Conservation (phyloP, 2,329 filamentous ascomycete species). For the Alternaria longipes region DNA sequence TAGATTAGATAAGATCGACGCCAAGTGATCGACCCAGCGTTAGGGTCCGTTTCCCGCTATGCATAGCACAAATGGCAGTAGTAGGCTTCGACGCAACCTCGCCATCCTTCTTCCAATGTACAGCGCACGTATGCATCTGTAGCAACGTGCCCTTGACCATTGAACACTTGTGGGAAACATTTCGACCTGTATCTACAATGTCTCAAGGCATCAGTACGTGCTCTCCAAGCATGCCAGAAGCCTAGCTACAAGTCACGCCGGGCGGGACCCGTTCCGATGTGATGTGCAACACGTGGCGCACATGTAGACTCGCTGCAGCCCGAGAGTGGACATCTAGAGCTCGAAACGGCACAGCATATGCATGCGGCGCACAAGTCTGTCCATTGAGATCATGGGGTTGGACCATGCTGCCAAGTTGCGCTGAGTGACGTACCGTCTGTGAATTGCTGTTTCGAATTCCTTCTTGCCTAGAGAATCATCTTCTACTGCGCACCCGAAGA, state of each 20-base stretch:
- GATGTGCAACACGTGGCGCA: constrained; percentile 19
- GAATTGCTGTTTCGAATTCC: constrained; percentile 3
- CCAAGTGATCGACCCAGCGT: constrained; percentile 37
- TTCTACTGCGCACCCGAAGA: background rate
- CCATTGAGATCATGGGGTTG: constrained; percentile 21
- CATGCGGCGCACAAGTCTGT: constrained; percentile 17
- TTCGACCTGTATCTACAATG: background rate
- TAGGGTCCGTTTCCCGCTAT: constrained; percentile 21
- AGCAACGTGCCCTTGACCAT: background rate
- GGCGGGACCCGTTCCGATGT: constrained; percentile 9
- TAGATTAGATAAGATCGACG: constrained; percentile 24
- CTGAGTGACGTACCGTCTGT: constrained; percentile 23
- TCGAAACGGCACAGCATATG: constrained; percentile 21
- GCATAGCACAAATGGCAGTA: background rate
- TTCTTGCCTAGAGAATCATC: background rate
- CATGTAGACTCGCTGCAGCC: constrained; percentile 10
- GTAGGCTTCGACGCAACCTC: background rate
- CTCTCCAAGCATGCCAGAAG: background rate
- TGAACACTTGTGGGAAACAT: background rate
- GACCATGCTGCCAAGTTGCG: constrained; percentile 27
- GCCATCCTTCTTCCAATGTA: background rate
- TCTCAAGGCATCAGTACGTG: background rate
- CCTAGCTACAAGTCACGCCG: background rate
- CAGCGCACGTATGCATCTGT: background rate
- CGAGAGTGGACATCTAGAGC: constrained; percentile 12